phyloP scores from a whole-genome alignment of 1,284 basidiomycete species.

The Pisolithus thermaeus region DNA sequence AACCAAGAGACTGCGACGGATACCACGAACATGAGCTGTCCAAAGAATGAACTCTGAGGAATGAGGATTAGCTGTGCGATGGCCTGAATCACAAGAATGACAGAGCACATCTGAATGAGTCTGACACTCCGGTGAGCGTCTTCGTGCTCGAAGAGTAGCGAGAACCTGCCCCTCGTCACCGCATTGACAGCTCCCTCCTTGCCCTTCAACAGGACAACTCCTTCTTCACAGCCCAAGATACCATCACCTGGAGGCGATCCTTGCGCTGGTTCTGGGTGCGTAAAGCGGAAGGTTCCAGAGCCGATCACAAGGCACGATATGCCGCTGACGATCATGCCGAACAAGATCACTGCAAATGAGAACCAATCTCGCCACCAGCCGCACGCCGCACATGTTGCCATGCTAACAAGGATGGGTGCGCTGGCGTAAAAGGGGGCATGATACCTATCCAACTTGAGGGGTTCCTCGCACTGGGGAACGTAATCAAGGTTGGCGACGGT shows the following conservation, averaged over 20 bases:
- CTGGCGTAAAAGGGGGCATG: neutral
- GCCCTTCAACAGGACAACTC: too few relatives aligned
- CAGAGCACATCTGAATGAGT: too few relatives aligned
- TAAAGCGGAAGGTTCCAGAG: slow-evolving; percentile 18
- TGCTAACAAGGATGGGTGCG: slow-evolving; percentile 19
- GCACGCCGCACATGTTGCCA: slow-evolving; percentile 12
- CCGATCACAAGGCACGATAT: slow-evolving; percentile 22
- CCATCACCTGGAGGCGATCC: slow-evolving; percentile 10
- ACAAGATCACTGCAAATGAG: slow-evolving; percentile 22
- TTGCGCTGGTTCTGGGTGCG: slow-evolving; percentile 16
- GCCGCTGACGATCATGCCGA: slow-evolving; percentile 25
- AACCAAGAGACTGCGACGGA: slow-evolving; percentile 12
- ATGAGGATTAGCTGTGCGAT: too few relatives aligned
- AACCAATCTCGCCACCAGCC: slow-evolving; percentile 20
- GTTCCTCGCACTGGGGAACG: too few relatives aligned
- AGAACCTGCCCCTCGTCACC: too few relatives aligned
- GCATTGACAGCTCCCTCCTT: too few relatives aligned
- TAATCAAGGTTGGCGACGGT: slow-evolving; percentile 17
- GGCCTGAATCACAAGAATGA: too few relatives aligned
- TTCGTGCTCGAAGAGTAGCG: too few relatives aligned
- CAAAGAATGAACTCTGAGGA: slow-evolving; percentile 8
- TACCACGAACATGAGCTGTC: slow-evolving; percentile 11
- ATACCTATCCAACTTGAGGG: too few relatives aligned
- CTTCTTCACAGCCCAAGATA: too few relatives aligned
- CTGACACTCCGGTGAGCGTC: too few relatives aligned